Conservation (phyloP, 192 early-diverging fungal species). For the Podochytrium sp. region DNA sequence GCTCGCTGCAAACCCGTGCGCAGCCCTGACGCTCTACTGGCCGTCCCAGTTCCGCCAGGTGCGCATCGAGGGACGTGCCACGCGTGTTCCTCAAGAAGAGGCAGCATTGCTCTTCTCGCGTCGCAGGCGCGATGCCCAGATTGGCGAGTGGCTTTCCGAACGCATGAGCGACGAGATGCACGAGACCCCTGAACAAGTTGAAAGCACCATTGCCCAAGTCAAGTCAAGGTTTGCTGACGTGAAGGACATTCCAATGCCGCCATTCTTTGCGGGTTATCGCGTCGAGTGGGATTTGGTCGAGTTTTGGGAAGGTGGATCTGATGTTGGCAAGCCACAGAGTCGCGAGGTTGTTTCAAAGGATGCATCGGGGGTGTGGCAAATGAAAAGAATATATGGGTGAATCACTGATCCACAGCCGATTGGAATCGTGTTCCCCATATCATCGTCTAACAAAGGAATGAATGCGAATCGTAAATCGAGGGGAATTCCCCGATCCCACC, state of each 20-base stretch:
- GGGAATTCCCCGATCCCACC: too few relatives aligned
- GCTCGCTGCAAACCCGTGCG: background rate
- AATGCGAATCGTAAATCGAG: too few relatives aligned
- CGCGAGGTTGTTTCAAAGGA: too few relatives aligned
- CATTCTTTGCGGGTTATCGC: background rate
- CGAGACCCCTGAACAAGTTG: background rate
- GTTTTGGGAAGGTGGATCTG: constrained; percentile 4
- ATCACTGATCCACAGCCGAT: too few relatives aligned
- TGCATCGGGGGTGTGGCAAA: too few relatives aligned
- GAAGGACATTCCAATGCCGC: background rate
- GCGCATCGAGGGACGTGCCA: background rate
- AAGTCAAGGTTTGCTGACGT: background rate
- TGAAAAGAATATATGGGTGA: too few relatives aligned
- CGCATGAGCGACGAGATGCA: background rate
- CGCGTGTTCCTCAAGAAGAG: background rate
- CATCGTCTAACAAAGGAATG: too few relatives aligned
- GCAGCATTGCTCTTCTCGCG: background rate
- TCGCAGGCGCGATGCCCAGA: constrained; percentile 6
- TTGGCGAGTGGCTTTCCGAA: constrained; percentile 4
- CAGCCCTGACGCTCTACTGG: background rate
- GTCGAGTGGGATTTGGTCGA: background rate
- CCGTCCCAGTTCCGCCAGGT: background rate
- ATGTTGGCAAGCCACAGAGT: too few relatives aligned
- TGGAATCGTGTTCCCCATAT: too few relatives aligned
- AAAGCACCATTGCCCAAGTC: background rate